Evolutionary conservation across 2,329 filamentous ascomycete species (phyloP), one percentile per base, ranked within the genome.

Genomic region (Pseudohalonectria lignicola): DNA sequence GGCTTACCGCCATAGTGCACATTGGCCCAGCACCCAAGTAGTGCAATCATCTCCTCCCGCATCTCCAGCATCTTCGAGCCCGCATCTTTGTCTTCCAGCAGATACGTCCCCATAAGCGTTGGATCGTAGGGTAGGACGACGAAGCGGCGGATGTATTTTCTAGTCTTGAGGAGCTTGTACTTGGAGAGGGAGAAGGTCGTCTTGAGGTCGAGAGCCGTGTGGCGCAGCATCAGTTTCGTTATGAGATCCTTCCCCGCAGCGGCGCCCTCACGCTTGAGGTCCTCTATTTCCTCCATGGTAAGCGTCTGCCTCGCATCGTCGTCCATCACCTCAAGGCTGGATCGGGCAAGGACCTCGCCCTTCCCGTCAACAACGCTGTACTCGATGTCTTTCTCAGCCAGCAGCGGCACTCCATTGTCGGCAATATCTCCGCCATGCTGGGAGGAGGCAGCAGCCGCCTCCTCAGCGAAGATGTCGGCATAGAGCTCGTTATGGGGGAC

Each of bases 121-220:
- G 93, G 77, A 52, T 95, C 87, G 48, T 96, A 63, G 1, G 90
- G 90, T 37, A 94, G 59, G 2, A 92, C 76, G 0, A 83, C 86
- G 53, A 98, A 96, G 11, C 87, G 72, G 50, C 83, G 80, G 45
- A 96, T 73, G 56, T 94, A 96, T 61, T 98, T 98, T 55, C 81
- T 88, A 46, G 85, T 82, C 64, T 98, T 98, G 33, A 94, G 71
- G 15, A 96, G 66, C 52, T 92, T 94, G 61, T 98, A 98, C 59
- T 98, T 98, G 31, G 90, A 88, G 41, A 95, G 67, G 3, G 87
- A 93, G 53, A 93, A 98, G 1, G 79, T 72, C 0, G 92, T 96
- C 69, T 98, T 98, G 63, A 96, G 83, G 48, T 94, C 87, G 31
- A 98, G 71, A 1, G 82, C 84, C 15, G 84, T 80, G 59, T 98